phyloP scores from a whole-genome alignment of 768 basidiomycete species.

The Collybia mongolica region DNA sequence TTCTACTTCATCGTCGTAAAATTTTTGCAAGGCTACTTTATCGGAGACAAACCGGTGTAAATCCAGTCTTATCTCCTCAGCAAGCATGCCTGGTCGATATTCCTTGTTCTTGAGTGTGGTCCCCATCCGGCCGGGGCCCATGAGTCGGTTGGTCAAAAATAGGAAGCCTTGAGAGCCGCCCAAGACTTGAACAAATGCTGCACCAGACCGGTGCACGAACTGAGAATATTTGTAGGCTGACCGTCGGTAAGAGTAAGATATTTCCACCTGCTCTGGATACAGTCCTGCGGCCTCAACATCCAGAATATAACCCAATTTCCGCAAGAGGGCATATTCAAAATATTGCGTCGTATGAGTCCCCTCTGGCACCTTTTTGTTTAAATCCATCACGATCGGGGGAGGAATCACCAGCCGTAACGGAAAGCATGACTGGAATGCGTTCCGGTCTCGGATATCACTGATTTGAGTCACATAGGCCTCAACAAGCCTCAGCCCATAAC shows the following conservation, averaged over 20 bases:
- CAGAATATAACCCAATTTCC: constrained; percentile 77
- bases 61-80: constrained; percentile 59
- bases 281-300: constrained; percentile 77
- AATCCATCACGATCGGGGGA: constrained; percentile 69
- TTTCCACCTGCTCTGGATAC: constrained; percentile 81
- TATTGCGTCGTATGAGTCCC: constrained; percentile 65
- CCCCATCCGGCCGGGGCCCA: constrained; percentile 68
- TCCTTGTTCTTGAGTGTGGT: constrained; percentile 50
- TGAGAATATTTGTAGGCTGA: constrained; percentile 79
- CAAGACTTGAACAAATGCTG: constrained; percentile 87
- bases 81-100: constrained; percentile 52
- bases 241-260: constrained; percentile 87
- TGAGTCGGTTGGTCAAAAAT: constrained; percentile 87
- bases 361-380: constrained; percentile 67
- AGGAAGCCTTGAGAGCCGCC: constrained; percentile 79
- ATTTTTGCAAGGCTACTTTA: constrained; percentile 45
- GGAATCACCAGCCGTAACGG: constrained; percentile 75
- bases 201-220: constrained; percentile 88
- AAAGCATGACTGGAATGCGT: constrained; percentile 90
- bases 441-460: constrained; percentile 78
- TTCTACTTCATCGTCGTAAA: constrained; percentile 75
- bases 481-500: constrained; percentile 87
- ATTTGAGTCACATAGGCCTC: constrained; percentile 94
- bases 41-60: constrained; percentile 70
- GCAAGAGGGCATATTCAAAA: constrained; percentile 79